Conservation (phyloP, 306 rosid genomes). For the Ziziphus jujuba region DNA sequence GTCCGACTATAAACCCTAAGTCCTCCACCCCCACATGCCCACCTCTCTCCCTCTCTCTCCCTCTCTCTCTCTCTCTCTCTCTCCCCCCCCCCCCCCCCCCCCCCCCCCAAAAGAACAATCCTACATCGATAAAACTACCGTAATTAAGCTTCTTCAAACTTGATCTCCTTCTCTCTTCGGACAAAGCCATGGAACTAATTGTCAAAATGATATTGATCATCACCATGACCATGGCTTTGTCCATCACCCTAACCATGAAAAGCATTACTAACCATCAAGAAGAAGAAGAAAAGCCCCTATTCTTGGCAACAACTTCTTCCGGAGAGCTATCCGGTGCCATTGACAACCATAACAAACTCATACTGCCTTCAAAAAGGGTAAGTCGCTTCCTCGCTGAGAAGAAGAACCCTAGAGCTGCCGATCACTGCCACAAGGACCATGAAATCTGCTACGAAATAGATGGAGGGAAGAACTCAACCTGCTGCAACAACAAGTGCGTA, state of each 20-base stretch:
- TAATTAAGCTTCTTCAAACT: not conserved
- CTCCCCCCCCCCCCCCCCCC: not conserved
- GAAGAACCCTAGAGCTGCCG: constrained; percentile 45
- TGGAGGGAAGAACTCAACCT: constrained; percentile 34
- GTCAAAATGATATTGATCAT: constrained; percentile 46
- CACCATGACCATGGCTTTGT: constrained; percentile 81
- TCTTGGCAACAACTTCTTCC: not conserved
- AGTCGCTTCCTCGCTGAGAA: constrained; percentile 52
- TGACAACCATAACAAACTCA: not conserved
- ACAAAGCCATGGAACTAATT: constrained; percentile 63
- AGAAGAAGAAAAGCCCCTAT: constrained; percentile 12
- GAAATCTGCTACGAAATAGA: constrained; percentile 37
- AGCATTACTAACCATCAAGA: constrained; percentile 20
- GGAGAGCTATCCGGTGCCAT: not conserved
- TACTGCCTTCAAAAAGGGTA: constrained; percentile 53
- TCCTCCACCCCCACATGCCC: constrained; percentile 35
- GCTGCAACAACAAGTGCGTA: constrained; percentile 83
- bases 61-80: constrained; percentile 6
- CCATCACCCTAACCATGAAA: constrained; percentile 53
- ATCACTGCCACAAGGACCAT: constrained; percentile 57
- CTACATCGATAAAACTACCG: constrained; percentile 7
- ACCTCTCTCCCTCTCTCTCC: constrained; percentile 4
- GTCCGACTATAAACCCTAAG: constrained; percentile 49
- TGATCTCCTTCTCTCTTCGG: not conserved
- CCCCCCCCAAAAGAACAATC: too few relatives aligned